Evolutionary conservation across 352 stramenopile species (phyloP), one percentile per base, ranked within the genome.

Genomic region (Nothophytophthora sp.): DNA sequence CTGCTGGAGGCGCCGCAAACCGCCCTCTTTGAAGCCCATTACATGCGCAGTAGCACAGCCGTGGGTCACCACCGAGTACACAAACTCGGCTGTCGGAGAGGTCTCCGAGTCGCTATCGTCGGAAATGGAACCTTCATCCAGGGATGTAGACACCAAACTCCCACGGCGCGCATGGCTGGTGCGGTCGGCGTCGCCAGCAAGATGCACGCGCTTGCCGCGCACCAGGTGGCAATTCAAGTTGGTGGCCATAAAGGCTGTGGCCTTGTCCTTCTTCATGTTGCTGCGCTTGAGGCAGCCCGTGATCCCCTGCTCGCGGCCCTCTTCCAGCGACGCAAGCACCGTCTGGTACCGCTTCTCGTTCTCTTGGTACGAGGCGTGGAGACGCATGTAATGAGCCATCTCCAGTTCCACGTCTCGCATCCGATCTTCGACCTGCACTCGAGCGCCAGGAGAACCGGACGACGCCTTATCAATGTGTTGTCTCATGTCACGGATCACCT

Each of bases 261-360:
- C 68, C 60, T 91, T 76, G 52, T 95, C 85, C 40, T 95, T 95
- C 54, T 93, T 95, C 67, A 88, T 81, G 25, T 81, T 90, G 49
- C 82, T 93, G 24, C 85, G 85, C 51, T 93, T 93, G 20, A 95
- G 49, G 33, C 75, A 90, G 4, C 82, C 81, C 3, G 85, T 95
- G 47, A 95, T 87, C 3, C 85, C 85, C 19, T 86, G 81, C 43
- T 95, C 85, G 9, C 81, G 81, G 24, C 85, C 85, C 24, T 90
- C 70, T 36, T 90, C 79, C 5, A 93, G 62, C 50, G 88, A 90
- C 15, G 62, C 41, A 38, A 83, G 55, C 28, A 95, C 66, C 15
- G 69, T 79, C 13, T 71, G 48, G 36, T 90, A 95, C 37, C 84
- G 74, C 38, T 88, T 80, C 46, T 93, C 73, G 27, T 73, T 88